Base-by-base conservation (phyloP, 495 filamentous ascomycete genomes). In the Penicillium bialowiezense region DNA sequence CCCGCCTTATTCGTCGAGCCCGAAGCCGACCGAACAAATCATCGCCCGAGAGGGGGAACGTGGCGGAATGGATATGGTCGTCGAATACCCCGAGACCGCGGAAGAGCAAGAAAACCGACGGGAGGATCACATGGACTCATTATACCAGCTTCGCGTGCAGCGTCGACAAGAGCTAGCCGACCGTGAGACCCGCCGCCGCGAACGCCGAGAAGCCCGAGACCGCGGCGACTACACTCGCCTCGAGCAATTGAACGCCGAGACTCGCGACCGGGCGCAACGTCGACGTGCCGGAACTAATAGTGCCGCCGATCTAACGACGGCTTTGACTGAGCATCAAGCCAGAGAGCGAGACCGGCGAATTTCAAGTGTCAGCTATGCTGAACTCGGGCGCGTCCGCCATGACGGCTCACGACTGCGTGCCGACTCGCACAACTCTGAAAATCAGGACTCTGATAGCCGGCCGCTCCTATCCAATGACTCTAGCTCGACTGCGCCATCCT, bases 1-100 rank as follows among this genome's bases (percentile, higher is more conserved):
- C 5, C 93, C 93, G 0, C 76, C 85, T 4, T 98, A 98, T 68
- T 76, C 81, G 1, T 69, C 74, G 0, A 81, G 82, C 32, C 82
- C 89, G 4, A 76, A 81, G 29, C 82, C 87, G 15, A 84, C 77
- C 42, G 93, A 98, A 62, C 86, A 85, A 53, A 81, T 96, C n/a
- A 78, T 97, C 33, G 93, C 83, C 12, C 81, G 93, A 0, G 93
- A 95, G 66, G 93, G 93, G 26, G 93, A 98, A 62, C 80, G 93
- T 20, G 91, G 73, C 35, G 93, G 93, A 3, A 91, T 98, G 55
- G 93, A 98, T 56, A 79, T 88, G 28, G 91, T 98, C 3, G 72
- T 97, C 23, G 93, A 98, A 64, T 87, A 80, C 47, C 86, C 88
- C 1, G 88, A 91, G 54, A 84, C 82, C 0, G 65, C 63, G 3